Base-by-base conservation (phyloP, 352 stramenopile genomes). In the Plasmopara muralis region DNA sequence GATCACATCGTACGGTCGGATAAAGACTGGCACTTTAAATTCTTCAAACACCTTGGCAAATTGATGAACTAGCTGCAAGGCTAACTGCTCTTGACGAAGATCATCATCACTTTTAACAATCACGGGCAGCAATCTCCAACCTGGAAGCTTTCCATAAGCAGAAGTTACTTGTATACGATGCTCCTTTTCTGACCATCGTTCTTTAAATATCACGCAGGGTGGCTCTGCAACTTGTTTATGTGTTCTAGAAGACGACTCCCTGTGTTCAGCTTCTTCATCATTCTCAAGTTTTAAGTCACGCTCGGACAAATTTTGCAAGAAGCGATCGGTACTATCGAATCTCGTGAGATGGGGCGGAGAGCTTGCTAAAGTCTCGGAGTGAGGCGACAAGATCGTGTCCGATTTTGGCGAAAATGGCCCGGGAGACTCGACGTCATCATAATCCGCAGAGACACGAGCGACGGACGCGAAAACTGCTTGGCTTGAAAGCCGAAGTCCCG, bases 91-190 rank as follows among this genome's bases (percentile, higher is more conserved):
- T 66, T 99, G 97, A 14, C 96, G 76, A 25, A 99, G 64, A 62
- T 99, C 96, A 62, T 99, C 97, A 56, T 98, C 97, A 39, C 88
- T 97, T 72, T 99, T 99, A 14, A 99, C 85, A 67, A 99, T 98
- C 51, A 98, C 89, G 34, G 87, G 85, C 16, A 93, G 63, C 34
- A 98, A 70, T 29, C 95, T 79, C 88, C 89, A 98, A 16, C 84
- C 86, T 6, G 87, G 74, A 18, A 82, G 67, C 0, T 78, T 63
- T 31, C 88, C 90, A 62, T 90, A 89, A n/a, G 79, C 73, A 47
- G 88, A 98, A 13, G 71, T 85, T 12, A 70, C 72, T 42, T 91
- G 81, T 38, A 98, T 76, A 7, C 95, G 83, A n/a, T 73, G 81
- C 57, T 97, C 89, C 53, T 98, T 98, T 29, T 96, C 89, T 0